Percentiles rank a stretch among this genome's conserved stretches.
Conservation (phyloP, 495 filamentous ascomycete species). For the Pseudoneurospora amorphoporcata region DNA sequence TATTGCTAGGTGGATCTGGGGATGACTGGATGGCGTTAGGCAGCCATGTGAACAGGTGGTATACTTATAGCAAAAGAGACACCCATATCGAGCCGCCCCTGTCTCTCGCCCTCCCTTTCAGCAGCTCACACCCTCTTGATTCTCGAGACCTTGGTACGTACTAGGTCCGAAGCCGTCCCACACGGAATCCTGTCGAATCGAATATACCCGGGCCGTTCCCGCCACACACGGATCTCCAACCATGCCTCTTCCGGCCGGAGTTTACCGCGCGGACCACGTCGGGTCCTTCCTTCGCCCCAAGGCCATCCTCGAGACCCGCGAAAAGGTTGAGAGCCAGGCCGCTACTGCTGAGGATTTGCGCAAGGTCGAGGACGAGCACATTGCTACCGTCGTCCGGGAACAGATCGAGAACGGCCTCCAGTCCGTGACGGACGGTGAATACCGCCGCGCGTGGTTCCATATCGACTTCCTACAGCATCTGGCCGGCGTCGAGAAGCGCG, state of each 20-base stretch:
- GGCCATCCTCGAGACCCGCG: constrained; percentile 29
- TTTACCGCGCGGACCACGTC: constrained; percentile 42
- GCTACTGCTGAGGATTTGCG: constrained; percentile 33
- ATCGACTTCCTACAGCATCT: constrained; percentile 39
- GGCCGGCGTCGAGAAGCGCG: constrained; percentile 32
- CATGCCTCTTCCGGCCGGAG: constrained; percentile 38
- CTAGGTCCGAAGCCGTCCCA: background rate
- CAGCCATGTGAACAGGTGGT: background rate
- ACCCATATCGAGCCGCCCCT: background rate
- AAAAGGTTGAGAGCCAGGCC: constrained; percentile 35
- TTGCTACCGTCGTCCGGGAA: constrained; percentile 48
- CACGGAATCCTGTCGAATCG: background rate
- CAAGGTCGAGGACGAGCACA: constrained; percentile 53
- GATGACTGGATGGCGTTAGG: background rate
- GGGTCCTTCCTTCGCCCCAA: constrained; percentile 36
- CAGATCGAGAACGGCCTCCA: constrained; percentile 54
- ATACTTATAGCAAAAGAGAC: background rate
- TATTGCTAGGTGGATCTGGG: background rate
- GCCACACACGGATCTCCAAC: background rate
- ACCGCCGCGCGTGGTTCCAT: constrained; percentile 44
- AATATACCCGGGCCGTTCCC: background rate
- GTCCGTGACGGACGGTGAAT: constrained; percentile 63
- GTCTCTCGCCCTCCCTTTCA: background rate
- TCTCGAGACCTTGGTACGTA: background rate
- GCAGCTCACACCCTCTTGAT: background rate